A percentile compares a stretch with the other conserved stretches of the same genome.
Evolutionary conservation across 495 filamentous ascomycete species (phyloP).

Genomic region (Aspergillus cavernicola): DNA sequence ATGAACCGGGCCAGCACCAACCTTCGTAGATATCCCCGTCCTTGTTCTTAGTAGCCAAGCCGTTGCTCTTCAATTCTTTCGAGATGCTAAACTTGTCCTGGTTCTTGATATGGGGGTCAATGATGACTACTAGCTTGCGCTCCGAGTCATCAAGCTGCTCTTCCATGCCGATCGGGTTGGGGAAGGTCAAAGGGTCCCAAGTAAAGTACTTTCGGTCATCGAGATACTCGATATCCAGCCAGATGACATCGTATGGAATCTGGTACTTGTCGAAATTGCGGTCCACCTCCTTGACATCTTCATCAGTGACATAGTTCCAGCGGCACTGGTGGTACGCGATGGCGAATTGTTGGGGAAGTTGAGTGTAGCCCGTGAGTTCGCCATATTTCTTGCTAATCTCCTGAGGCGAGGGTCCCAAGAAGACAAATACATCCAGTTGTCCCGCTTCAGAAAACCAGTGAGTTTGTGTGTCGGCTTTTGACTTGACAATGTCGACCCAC

Average conservation of each 20-base stretch:
- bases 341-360: constrained; percentile 86
- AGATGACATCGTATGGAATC: constrained; percentile 97
- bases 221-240: constrained; percentile 96
- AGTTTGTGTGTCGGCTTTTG: constrained; percentile 74
- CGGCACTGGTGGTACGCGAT: constrained; percentile 95
- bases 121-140: constrained; percentile 88
- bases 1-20: constrained; percentile 97
- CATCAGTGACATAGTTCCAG: constrained; percentile 97
- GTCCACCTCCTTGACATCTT: constrained; percentile 94
- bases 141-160: constrained; percentile 78
- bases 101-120: constrained; percentile 98
- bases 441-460: constrained; percentile 97
- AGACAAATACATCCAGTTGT: constrained; percentile 86
- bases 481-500: constrained; percentile 91
- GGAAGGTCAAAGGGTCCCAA: constrained; percentile 85
- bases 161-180: constrained; percentile 80
- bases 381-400: constrained; percentile 77
- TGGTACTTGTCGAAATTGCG: constrained; percentile 90
- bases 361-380: constrained; percentile 90
- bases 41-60: constrained; percentile 81
- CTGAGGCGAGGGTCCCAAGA: constrained; percentile 80
- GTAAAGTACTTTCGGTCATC: constrained; percentile 97
- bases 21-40: constrained; percentile 86
- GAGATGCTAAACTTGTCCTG: constrained; percentile 69
- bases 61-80: constrained; percentile 78